Evolutionary conservation across 176 grass and related monocot species (phyloP), one percentile per base, ranked within the genome.

Genomic region (Triticum dicoccoides): DNA sequence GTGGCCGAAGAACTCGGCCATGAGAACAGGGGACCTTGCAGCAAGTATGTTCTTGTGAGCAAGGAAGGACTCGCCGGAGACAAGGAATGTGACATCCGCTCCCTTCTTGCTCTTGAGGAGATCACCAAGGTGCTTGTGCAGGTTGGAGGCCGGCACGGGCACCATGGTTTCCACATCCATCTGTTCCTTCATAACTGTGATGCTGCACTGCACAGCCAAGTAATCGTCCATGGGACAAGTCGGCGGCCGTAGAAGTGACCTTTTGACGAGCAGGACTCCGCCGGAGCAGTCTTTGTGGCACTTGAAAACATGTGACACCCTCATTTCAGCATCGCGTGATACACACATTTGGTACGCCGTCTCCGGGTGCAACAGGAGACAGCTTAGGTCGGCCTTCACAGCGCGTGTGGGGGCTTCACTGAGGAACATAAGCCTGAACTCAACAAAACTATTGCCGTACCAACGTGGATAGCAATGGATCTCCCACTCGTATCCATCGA

Each of bases 11-110:
- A 92, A 89, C 32, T 86, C 27, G 14, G 86, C 83, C 37, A 79
- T 80, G 85, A 89, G 86, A 1, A 92, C 83, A 0, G 77, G 77
- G 3, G 76, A 92, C 65, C 90, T 86, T 0, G 83, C 33, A 39
- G 76, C 21, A 1, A 62, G 29, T 33, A 33, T 33, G 29, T 0
- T 0, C 61, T 63, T 63, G 61, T 63, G 61, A 4, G 9, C 25
- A 32, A 5, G 0, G 2, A 65, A 65, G 4, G 24, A 29, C 63
- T 65, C 63, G 0, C 61, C 62, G 2, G 63, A 1, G 2, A 65
- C 24, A 29, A 32, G 4, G 2, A 32, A 65, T 15, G 11, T 30
- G 25, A 65, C 25, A 0, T 65, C 63, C 0, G 12, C 25, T 6
- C 25, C 5, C 2, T 1, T 64, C 10, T 5, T 5, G 11, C 1